Percentiles rank a stretch among this genome's conserved stretches.
These are phyloP conservation scores for Leonotis leonurus DNA, from an alignment of 257 asterid genomes.

Conservation along the genomic window DNA sequence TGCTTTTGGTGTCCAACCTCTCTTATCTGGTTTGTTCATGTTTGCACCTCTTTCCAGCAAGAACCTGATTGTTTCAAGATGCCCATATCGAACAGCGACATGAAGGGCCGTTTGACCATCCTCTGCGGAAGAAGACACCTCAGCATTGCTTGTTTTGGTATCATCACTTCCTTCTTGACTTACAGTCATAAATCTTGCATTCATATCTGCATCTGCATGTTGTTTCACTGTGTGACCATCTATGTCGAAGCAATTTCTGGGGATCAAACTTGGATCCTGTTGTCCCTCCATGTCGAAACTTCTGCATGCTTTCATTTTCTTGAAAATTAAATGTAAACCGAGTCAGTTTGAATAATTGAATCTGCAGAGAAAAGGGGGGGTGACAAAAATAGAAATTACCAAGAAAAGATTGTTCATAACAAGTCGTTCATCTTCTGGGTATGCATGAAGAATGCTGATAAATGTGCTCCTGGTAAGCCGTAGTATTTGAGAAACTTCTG, in stretches of 20 bases:
- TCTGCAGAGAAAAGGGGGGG: neutral
- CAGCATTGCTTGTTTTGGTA: slow-evolving; percentile 17
- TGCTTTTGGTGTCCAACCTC: slow-evolving; percentile 40
- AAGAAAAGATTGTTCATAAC: slow-evolving; percentile 54
- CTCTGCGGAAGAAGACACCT: slow-evolving; percentile 25
- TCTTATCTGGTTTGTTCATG: slow-evolving; percentile 31
- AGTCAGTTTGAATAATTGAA: slow-evolving; percentile 1
- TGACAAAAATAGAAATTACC: slow-evolving; percentile 36
- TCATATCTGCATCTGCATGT: slow-evolving; percentile 10
- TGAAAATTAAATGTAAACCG: neutral
- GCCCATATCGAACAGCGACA: slow-evolving; percentile 38
- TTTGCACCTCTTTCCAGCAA: slow-evolving; percentile 46
- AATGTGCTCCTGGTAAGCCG: slow-evolving; percentile 45
- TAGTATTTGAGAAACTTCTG: slow-evolving; percentile 56
- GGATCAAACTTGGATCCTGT: slow-evolving; percentile 30
- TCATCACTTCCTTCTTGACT: slow-evolving; percentile 15
- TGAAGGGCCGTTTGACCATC: slow-evolving; percentile 42
- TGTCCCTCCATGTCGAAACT: slow-evolving; percentile 36
- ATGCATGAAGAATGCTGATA: slow-evolving; percentile 38
- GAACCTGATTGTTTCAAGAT: slow-evolving; percentile 34
- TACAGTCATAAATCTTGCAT: slow-evolving; percentile 17
- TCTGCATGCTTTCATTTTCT: slow-evolving; percentile 53
- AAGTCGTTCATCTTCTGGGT: slow-evolving; percentile 45
- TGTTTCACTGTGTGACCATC: too few species aligned
- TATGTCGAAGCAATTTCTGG: slow-evolving; percentile 19